Base-by-base conservation (phyloP, 2,329 filamentous ascomycete species). In the Trichophyton schoenleinii region DNA sequence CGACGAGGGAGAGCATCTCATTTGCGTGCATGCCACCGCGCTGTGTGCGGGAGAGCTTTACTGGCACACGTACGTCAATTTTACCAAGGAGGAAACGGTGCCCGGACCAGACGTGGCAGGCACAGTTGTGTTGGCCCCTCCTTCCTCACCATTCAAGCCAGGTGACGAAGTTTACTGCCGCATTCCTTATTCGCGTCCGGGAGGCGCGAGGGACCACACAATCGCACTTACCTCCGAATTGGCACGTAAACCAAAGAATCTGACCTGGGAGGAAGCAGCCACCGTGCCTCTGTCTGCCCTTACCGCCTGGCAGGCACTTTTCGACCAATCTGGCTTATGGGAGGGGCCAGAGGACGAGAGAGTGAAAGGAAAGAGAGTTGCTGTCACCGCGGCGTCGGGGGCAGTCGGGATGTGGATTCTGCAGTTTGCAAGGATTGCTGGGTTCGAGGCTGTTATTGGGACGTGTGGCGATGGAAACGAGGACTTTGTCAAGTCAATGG, bases 361-460 rank as follows among this genome's bases (percentile, higher is more conserved):
- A 3, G 65, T 48, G 3, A 68, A 66, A 63, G 63, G 68, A 3
- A 77, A 75, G 66, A 66, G 71, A n/a, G 67, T 80, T 3, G 70
- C 78, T 9, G 68, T 80, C 13, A 78, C 73, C 3, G 78, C 71
- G 55, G 77, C 77, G 0, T 73, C 75, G 3, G 77, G 78, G 2
- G 71, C 72, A 3, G 75, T 78, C 1, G 78, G 78, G 2, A 68
- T 73, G 36, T 79, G 76, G 77, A 68, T 72, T 25, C 68, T 77
- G 25, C 64, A 65, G 57, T 46, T 64, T 44, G 64, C 63, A n/a
- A 60, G 31, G 41, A 44, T 63, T 36, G 57, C 77, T 78, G 68
- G 77, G 1, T 69, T 70, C 1, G 67, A 73, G 44, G 34, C 31
- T 20, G 74, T 79, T 3, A 66, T 77, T 8, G 77, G 70, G 25